These are phyloP conservation scores for Pestalotiopsis fici DNA, from an alignment of 2,329 filamentous ascomycete genomes.

Conservation along the genomic window DNA sequence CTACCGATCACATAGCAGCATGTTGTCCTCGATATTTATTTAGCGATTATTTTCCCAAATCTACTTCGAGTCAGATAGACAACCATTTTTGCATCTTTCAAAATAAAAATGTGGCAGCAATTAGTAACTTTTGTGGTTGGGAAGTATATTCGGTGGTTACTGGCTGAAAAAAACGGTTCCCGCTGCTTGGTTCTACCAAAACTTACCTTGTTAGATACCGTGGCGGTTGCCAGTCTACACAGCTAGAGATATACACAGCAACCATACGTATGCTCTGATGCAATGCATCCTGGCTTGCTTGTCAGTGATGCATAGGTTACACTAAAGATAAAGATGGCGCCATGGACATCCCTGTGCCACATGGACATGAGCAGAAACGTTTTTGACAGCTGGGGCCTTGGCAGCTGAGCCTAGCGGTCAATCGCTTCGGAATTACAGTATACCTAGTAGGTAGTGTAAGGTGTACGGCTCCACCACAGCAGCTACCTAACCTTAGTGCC, in stretches of 20 bases:
- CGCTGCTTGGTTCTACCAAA: neutral
- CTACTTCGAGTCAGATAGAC: neutral
- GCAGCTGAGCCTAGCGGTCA: neutral
- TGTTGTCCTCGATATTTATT: neutral
- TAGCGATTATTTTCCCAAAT: neutral
- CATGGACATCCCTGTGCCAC: neutral
- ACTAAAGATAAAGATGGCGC: neutral
- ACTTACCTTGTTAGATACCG: neutral
- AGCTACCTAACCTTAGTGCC: neutral
- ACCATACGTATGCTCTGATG: neutral
- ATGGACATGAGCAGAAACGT: neutral
- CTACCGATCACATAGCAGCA: neutral
- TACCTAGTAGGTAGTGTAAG: no score
- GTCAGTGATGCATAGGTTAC: no score
- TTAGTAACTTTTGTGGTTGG: neutral
- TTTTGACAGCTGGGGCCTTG: neutral
- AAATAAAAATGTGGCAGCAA: neutral
- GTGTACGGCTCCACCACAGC: neutral
- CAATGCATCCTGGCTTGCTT: neutral
- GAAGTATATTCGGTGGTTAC: neutral
- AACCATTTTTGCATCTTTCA: neutral
- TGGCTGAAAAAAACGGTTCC: neutral
- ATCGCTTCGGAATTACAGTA: neutral
- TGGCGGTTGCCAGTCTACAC: neutral
- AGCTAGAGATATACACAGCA: neutral